Percentiles rank a stretch among this genome's conserved stretches.
phyloP scores from a whole-genome alignment of 345 rosid species.

The Theobroma cacao region DNA sequence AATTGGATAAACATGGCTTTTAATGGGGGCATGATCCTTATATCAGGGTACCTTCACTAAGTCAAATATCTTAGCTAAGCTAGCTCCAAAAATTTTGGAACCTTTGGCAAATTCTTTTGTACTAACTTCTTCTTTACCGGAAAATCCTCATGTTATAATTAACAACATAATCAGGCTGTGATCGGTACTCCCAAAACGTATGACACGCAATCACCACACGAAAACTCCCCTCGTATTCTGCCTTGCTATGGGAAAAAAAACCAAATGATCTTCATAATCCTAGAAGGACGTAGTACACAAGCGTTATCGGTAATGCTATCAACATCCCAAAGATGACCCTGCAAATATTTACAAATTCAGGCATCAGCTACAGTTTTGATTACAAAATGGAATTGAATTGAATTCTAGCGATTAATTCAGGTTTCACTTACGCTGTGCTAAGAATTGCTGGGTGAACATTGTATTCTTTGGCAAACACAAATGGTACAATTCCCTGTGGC shows the following conservation, averaged over 20 bases:
- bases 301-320: conserved; percentile 88
- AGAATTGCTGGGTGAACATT: conserved; percentile 84
- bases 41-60: conserved; percentile 27
- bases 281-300: conserved; percentile 84
- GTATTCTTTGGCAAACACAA: conserved; percentile 90
- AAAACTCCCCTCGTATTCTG: conserved; percentile 24
- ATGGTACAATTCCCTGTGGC: conserved; percentile 91
- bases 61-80: conserved; percentile 16
- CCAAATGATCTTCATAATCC: conserved; percentile 63
- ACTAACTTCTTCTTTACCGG: conserved; percentile 14
- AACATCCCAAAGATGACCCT: conserved; percentile 99
- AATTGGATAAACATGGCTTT: conserved; percentile 31
- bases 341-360: conserved; percentile 28
- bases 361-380: background rate
- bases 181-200: conserved; percentile 7
- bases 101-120: conserved; percentile 20
- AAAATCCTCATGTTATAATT: conserved; percentile 9
- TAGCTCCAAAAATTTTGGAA: conserved; percentile 51
- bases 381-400: background rate
- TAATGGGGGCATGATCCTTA: conserved; percentile 48
- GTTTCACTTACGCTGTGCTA: conserved; percentile 62
- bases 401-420: background rate
- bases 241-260: conserved; percentile 7
- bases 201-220: background rate
- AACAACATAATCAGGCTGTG: conserved; percentile 10